Percentiles rank a stretch among this genome's conserved stretches.
phyloP scores from a whole-genome alignment of 371 early-diverging fungal genomes.

The Apophysomyces variabilis region DNA sequence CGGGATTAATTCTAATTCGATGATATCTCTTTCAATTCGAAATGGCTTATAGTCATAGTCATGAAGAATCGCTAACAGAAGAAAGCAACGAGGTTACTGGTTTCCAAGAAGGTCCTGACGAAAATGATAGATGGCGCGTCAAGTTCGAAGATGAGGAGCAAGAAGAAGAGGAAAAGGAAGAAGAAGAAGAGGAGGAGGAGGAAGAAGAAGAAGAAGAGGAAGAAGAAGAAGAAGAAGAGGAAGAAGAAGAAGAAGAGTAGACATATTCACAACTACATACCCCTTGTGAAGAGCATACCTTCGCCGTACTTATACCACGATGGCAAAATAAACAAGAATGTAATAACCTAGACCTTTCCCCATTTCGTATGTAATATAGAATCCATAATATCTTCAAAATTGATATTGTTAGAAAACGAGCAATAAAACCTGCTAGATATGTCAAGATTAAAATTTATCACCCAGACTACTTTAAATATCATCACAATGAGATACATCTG shows the following conservation, averaged over 20 bases:
- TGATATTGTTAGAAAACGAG: too few relatives aligned
- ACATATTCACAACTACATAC: background rate
- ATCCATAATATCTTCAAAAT: background rate
- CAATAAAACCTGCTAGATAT: too few relatives aligned
- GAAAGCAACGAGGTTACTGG: constrained; percentile 59
- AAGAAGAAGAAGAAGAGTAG: constrained; percentile 13
- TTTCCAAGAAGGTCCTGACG: constrained; percentile 51
- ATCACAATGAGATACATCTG: too few relatives aligned
- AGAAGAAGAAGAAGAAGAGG: constrained; percentile 19
- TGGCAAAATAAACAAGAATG: too few relatives aligned
- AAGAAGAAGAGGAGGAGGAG: constrained; percentile 19
- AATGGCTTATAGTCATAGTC: constrained; percentile 39
- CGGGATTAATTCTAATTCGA: too few relatives aligned
- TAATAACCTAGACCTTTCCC: too few relatives aligned
- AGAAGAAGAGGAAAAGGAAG: constrained; percentile 23
- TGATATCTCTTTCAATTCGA: too few relatives aligned
- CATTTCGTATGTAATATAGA: background rate
- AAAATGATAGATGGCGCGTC: constrained; percentile 64
- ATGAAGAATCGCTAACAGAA: constrained; percentile 41
- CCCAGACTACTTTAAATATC: too few relatives aligned
- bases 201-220: constrained; percentile 15
- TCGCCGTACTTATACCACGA: background rate
- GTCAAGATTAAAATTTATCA: too few relatives aligned
- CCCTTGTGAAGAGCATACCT: constrained; percentile 4
- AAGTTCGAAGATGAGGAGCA: constrained; percentile 24